A percentile compares a stretch with the other conserved stretches of the same genome.
Evolutionary conservation across 371 early-diverging fungal genomes (phyloP).

Genomic region (Smittium culicis): DNA sequence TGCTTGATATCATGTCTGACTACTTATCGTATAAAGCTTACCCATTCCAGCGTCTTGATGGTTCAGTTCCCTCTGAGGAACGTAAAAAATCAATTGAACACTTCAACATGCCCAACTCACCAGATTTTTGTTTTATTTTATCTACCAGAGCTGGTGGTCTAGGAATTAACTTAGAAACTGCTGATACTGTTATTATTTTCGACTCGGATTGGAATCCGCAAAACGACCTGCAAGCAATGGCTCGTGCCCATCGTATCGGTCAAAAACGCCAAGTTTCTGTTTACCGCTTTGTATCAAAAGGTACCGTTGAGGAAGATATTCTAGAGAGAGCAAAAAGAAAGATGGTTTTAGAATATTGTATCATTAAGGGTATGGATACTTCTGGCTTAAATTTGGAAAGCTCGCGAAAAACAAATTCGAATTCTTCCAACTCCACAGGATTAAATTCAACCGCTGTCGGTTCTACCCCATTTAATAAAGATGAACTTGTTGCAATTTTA

Average conservation of each 20-base stretch:
- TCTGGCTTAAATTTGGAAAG: slow-evolving; percentile 51
- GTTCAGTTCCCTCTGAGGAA: slow-evolving; percentile 78
- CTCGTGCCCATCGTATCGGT: slow-evolving; percentile 97
- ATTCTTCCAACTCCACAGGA: slow-evolving; percentile 35
- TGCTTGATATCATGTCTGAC: slow-evolving; percentile 89
- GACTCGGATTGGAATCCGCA: slow-evolving; percentile 99
- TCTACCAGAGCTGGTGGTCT: slow-evolving; percentile 98
- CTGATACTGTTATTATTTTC: slow-evolving; percentile 98
- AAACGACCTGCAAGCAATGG: slow-evolving; percentile 99
- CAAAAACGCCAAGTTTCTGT: slow-evolving; percentile 97
- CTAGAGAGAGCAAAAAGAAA: slow-evolving; percentile 95
- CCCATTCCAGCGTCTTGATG: slow-evolving; percentile 92
- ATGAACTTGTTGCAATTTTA: slow-evolving; percentile 84
- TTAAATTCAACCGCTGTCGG: slow-evolving; percentile 11
- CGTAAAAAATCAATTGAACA: slow-evolving; percentile 95
- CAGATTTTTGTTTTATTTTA: slow-evolving; percentile 95
- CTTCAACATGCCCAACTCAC: slow-evolving; percentile 91
- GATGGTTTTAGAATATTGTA: slow-evolving; percentile 94
- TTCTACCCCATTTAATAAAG: slow-evolving; percentile 36
- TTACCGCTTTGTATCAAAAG: slow-evolving; percentile 94
- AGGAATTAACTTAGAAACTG: slow-evolving; percentile 96
- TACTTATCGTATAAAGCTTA: slow-evolving; percentile 72
- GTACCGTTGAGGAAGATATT: slow-evolving; percentile 97
- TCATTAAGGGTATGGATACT: slow-evolving; percentile 96
- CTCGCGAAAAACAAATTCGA: slow-evolving; percentile 27